Base-by-base conservation (phyloP, 306 rosid species). In the Ammopiptanthus mongolicus region DNA sequence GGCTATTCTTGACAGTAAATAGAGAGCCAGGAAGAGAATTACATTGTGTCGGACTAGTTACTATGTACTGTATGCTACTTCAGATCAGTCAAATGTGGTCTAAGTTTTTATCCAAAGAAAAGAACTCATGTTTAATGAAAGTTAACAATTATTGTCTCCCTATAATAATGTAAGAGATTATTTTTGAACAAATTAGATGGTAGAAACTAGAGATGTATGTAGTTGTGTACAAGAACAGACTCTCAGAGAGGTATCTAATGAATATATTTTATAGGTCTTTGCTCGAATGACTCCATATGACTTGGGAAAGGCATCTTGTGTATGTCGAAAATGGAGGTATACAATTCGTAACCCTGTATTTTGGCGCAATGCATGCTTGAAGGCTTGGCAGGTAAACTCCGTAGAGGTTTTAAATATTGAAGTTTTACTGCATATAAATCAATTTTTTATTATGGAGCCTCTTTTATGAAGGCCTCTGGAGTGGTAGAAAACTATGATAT, bases 311-410 rank as follows among this genome's bases (percentile, higher is more conserved):
- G 91, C 97, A 69, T 80, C 96, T 19, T 95, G 97, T 62, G 97
- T 95, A 10, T 95, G 98, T 81, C 92, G 97, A 56, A 95, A 95
- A 80, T 95, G 98, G 98, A 83, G 88, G 84, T 90, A 91, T 65
- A 95, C 96, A 19, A 83, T 95, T 53, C 97, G 96, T 39, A 95
- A 91, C 71, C 97, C 98, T 86, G 89, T 84, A 44, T 90, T 90
- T 81, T 95, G 97, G 98, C 96, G 97, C 81, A 83, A 53, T 76
- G 93, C 97, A 36, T 95, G 97, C 87, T 84, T 95, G 74, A 95
- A 91, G 91, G 98, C 92, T 78, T 95, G 98, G 98, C 98, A 91
- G 98, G 98, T 95, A 90, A 79, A 68, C 48, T 62, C 78, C 44
- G 52, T 71, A 15, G 70, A 55, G 53, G 76, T 51, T 71, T 78